phyloP scores from a whole-genome alignment of 108 stramenopile genomes.

The Nannochloropsis salina region DNA sequence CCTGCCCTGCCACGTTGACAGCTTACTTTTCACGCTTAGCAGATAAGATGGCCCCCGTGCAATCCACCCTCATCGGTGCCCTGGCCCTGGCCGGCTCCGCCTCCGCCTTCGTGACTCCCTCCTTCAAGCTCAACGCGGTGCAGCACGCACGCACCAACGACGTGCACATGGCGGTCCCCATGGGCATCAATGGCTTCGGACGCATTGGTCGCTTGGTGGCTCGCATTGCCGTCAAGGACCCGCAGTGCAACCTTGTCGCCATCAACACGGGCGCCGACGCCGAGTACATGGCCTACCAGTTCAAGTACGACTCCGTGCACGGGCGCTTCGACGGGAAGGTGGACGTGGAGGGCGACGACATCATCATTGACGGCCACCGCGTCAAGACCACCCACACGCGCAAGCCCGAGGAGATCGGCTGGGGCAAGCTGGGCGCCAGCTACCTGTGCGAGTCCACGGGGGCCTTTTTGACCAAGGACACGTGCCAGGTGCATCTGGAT shows the following conservation, averaged over 20 bases:
- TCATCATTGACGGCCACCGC: slow-evolving; percentile 90
- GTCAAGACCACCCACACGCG: slow-evolving; percentile 83
- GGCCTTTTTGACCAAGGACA: slow-evolving; percentile 95
- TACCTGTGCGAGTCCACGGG: slow-evolving; percentile 99
- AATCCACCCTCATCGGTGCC: slow-evolving; percentile 29
- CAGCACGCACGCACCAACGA: slow-evolving; percentile 25
- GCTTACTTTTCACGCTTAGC: neutral
- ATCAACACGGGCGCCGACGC: slow-evolving; percentile 97
- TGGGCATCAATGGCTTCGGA: slow-evolving; percentile 94
- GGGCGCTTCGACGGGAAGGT: slow-evolving; percentile 92
- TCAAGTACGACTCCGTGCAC: slow-evolving; percentile 99
- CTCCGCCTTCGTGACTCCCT: slow-evolving; percentile 45
- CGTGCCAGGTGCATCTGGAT: slow-evolving; percentile 83
- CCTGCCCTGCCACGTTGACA: no score
- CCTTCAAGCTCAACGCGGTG: slow-evolving; percentile 28
- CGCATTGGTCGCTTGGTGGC: slow-evolving; percentile 99
- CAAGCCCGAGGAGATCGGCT: slow-evolving; percentile 92
- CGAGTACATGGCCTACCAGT: slow-evolving; percentile 99
- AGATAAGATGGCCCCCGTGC: neutral
- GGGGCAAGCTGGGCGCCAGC: slow-evolving; percentile 86
- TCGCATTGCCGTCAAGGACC: slow-evolving; percentile 83
- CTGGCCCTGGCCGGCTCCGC: slow-evolving; percentile 45
- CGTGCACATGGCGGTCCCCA: slow-evolving; percentile 37
- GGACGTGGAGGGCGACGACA: slow-evolving; percentile 92
- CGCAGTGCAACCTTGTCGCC: slow-evolving; percentile 70